phyloP scores from a whole-genome alignment of 352 stramenopile genomes.

The Phytopythium montanum region DNA sequence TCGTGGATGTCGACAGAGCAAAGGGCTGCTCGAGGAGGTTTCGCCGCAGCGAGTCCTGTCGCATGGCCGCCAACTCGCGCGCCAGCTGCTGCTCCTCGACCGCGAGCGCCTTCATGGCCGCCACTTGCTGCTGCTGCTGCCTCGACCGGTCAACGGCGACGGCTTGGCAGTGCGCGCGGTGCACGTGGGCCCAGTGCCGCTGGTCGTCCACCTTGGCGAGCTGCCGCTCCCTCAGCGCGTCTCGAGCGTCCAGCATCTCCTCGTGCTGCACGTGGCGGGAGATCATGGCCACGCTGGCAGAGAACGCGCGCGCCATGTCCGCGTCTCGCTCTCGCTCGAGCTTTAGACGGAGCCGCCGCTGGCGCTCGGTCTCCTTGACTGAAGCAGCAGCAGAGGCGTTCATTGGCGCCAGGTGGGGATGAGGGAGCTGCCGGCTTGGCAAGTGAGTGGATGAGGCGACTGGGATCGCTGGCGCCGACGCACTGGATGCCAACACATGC shows the following conservation, averaged over 20 bases:
- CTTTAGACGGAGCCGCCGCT: constrained; percentile 25
- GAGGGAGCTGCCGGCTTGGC: not conserved
- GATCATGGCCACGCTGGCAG: constrained; percentile 70
- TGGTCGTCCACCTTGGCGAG: constrained; percentile 38
- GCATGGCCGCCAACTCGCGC: constrained; percentile 33
- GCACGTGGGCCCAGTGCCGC: constrained; percentile 41
- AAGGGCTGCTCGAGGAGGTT: constrained; percentile 36
- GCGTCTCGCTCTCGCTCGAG: constrained; percentile 28
- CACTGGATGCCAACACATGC: not conserved
- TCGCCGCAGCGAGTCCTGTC: constrained; percentile 40
- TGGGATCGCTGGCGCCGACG: constrained; percentile 3
- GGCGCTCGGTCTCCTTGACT: constrained; percentile 18
- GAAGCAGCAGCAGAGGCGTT: constrained; percentile 13
- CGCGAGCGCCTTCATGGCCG: constrained; percentile 55
- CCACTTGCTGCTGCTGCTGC: constrained; percentile 19
- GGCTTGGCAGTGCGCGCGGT: constrained; percentile 52
- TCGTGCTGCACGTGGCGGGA: constrained; percentile 69
- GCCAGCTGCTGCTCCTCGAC: constrained; percentile 45
- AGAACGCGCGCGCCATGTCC: constrained; percentile 60
- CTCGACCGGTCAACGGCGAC: constrained; percentile 37
- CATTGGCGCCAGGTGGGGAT: constrained; percentile 1
- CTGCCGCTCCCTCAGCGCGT: constrained; percentile 36
- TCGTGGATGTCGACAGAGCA: constrained; percentile 56
- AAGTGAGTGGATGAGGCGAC: not conserved
- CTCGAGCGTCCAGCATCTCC: constrained; percentile 45